A percentile compares a stretch with the other conserved stretches of the same genome.
These are phyloP conservation scores for Boletus hoseneyae DNA, from an alignment of 1,284 basidiomycete genomes.

Conservation along the genomic window DNA sequence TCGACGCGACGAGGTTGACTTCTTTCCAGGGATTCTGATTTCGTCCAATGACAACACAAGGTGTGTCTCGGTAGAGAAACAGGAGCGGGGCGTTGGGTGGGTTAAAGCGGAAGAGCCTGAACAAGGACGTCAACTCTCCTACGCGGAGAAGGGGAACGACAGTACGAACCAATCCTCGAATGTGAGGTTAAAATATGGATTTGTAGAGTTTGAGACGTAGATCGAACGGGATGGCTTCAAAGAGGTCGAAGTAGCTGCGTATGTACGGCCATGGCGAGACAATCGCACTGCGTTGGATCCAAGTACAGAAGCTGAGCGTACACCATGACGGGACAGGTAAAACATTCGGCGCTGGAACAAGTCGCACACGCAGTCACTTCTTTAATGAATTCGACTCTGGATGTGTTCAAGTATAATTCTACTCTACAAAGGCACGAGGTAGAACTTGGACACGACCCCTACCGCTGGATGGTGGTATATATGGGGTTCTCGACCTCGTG, in stretches of 20 bases:
- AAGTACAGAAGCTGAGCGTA: not conserved
- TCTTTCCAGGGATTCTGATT: conserved; percentile 99
- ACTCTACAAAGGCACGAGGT: conserved; percentile 21
- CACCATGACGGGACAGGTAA: conserved; percentile 13
- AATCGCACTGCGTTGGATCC: not conserved
- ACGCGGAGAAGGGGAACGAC: conserved; percentile 4
- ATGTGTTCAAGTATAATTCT: conserved; percentile 11
- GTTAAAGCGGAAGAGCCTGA: conserved; percentile 83
- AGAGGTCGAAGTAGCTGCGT: conserved; percentile 16
- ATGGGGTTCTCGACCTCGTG: conserved; percentile 89
- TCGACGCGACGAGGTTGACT: conserved; percentile 67
- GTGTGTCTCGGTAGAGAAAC: conserved; percentile 84
- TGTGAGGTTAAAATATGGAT: conserved; percentile 92
- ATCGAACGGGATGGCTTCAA: conserved; percentile 49
- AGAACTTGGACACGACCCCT: conserved; percentile 21
- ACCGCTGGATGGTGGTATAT: conserved; percentile 75
- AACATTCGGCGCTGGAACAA: conserved; percentile 19
- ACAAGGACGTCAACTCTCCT: conserved; percentile 1
- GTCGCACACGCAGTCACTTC: not conserved
- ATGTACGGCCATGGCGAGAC: conserved; percentile 9
- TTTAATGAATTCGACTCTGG: too few relatives aligned
- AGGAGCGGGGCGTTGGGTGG: conserved; percentile 67
- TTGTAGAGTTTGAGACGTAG: conserved; percentile 79
- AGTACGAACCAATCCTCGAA: conserved; percentile 84
- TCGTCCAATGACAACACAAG: conserved; percentile 92